A percentile compares a stretch with the other conserved stretches of the same genome.
Conservation (phyloP, 106 monocot genomes). For the Dendrobium catenatum region DNA sequence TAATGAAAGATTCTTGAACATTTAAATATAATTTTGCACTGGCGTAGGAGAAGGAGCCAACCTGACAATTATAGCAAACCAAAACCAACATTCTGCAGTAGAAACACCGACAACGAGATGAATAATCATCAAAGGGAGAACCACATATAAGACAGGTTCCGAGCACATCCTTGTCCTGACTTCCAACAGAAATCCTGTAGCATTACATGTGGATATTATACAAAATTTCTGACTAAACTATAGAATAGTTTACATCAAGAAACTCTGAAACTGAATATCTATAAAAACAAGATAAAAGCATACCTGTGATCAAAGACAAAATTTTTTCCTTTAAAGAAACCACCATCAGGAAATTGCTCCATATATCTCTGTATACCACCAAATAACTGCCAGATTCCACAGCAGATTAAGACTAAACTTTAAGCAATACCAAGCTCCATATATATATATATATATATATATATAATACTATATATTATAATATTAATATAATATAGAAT, state of each 20-base stretch:
- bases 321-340: conserved; percentile 93
- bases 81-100: conserved; percentile 85
- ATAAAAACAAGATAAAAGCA: background rate
- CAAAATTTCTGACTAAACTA: background rate
- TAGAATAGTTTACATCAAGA: background rate
- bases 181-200: conserved; percentile 83
- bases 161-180: conserved; percentile 43
- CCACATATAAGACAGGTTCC: conserved; percentile 65
- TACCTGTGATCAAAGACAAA: conserved; percentile 99
- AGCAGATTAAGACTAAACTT: background rate
- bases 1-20: too few species aligned
- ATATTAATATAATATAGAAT: too few species aligned
- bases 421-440: too few species aligned
- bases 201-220: background rate
- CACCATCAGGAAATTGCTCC: conserved; percentile 93
- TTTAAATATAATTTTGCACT: too few species aligned
- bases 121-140: conserved; percentile 87
- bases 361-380: conserved; percentile 95
- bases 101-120: conserved; percentile 67
- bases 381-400: conserved; percentile 44
- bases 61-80: conserved; percentile 69
- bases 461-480: too few species aligned
- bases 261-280: background rate
- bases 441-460: too few species aligned
- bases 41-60: conserved; percentile 8